phyloP scores from a whole-genome alignment of 495 filamentous ascomycete genomes.

The Amphirosellinia nigrospora region DNA sequence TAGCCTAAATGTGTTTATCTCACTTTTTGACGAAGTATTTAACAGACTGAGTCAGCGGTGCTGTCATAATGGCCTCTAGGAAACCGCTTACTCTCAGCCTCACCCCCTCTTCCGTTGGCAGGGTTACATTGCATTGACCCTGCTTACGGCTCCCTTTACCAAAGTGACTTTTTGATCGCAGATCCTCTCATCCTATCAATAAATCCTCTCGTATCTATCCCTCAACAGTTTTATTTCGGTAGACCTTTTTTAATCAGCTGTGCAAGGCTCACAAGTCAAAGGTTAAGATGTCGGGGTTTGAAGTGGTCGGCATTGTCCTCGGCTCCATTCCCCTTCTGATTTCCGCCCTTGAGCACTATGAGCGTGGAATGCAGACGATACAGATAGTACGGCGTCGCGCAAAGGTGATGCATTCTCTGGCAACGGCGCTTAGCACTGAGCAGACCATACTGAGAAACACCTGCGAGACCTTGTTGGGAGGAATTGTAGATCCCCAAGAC shows the following conservation, averaged over 20 bases:
- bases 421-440: constrained; percentile 42
- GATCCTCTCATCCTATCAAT: background rate
- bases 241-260: background rate
- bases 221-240: background rate
- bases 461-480: constrained; percentile 41
- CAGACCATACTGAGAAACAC: constrained; percentile 40
- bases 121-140: constrained; percentile 6
- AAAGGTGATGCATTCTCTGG: constrained; percentile 40
- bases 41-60: background rate
- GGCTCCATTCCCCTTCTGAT: constrained; percentile 50
- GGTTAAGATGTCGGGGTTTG: constrained; percentile 47
- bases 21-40: background rate
- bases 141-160: background rate
- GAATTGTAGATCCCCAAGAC: constrained; percentile 30
- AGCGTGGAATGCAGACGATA: constrained; percentile 37
- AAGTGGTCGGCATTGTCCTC: constrained; percentile 51
- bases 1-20: background rate
- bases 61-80: no score
- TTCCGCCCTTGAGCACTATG: constrained; percentile 46
- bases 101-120: background rate
- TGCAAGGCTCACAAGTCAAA: background rate
- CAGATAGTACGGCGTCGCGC: constrained; percentile 28
- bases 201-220: background rate
- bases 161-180: background rate
- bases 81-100: background rate